Base-by-base conservation (phyloP, 2,329 filamentous ascomycete genomes). In the Colletotrichum orchidophilum region DNA sequence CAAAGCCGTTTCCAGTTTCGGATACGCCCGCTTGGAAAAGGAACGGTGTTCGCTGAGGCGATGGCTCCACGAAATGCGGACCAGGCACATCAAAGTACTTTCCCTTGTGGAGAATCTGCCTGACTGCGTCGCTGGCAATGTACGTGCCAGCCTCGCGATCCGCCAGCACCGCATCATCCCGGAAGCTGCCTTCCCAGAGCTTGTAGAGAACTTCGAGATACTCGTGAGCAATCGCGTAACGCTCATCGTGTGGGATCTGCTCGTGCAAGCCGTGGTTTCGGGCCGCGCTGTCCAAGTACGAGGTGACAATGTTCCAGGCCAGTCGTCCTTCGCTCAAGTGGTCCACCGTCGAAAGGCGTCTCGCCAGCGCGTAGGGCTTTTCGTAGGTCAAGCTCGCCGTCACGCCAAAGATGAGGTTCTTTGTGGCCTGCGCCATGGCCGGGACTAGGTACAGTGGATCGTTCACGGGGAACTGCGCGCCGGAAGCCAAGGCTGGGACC, bases 21-120 rank as follows among this genome's bases (percentile, higher is more conserved):
- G 39, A 42, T 18, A 42, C 39, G 18, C 39, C 39, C 15, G 39
- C 39, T 18, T 42, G 90, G 21, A 92, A 82, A 31, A 92, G 86
- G 6, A 92, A 83, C 0, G 91, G 90, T 0, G 90, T 92, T 1
- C 91, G 83, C 74, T 92, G 91, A 0, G 89, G 90, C 4, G 86
- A 86, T 0, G 90, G 90, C 67, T 91, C 85, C 76, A 86, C 88
- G 73, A 91, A 84, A 72, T 92, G 88, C 13, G 88, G 88, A 0
- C 89, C 89, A 0, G 87, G 87, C 0, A 91, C 86, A 1, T 79
- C 83, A 78, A 87, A 91, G 77, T 89, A 87, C 75, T 90, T 88
- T 3, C 90, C 89, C 1, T 83, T 77, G 75, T 92, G 91, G 74
- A 91, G 87, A 76, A 93, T 92, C 71, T 89, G 81, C 8, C 90